Percentiles rank a stretch among this genome's conserved stretches.
Conservation (phyloP, 306 rosid species). For the Castanea sativa region DNA sequence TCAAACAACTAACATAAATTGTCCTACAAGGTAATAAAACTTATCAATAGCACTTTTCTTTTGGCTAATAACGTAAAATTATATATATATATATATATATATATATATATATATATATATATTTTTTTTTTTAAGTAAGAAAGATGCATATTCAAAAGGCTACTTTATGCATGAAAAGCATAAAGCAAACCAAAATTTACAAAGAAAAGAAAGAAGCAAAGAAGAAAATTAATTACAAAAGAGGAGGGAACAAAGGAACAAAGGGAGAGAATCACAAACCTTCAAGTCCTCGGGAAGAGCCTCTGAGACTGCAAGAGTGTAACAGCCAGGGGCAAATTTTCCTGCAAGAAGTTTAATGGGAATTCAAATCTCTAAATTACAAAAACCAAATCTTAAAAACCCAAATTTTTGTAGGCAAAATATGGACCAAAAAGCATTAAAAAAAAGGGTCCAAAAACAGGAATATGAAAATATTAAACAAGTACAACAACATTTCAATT, state of each 20-base stretch:
- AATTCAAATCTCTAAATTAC: neutral
- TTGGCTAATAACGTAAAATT: no score
- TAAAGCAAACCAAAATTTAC: no score
- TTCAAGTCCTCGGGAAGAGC: conserved; percentile 91
- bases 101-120: no score
- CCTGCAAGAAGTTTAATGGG: conserved; percentile 39
- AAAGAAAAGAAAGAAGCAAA: no score
- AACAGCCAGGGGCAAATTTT: conserved; percentile 80
- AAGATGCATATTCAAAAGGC: no score
- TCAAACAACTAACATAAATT: neutral
- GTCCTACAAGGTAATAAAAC: neutral
- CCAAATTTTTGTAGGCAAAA: neutral
- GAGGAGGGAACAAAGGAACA: no score
- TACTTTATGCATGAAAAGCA: no score
- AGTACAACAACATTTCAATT: neutral
- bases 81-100: no score
- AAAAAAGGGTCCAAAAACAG: neutral
- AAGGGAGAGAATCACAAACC: conserved; percentile 37
- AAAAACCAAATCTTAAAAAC: neutral
- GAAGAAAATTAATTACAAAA: no score
- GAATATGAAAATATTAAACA: neutral
- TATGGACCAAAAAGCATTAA: neutral
- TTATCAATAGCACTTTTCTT: neutral
- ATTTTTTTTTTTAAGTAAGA: no score
- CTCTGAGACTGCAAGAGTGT: conserved; percentile 97